Evolutionary conservation across 2,329 filamentous ascomycete genomes (phyloP), one percentile per base, ranked within the genome.

Genomic region (Talaromyces verruculosus): DNA sequence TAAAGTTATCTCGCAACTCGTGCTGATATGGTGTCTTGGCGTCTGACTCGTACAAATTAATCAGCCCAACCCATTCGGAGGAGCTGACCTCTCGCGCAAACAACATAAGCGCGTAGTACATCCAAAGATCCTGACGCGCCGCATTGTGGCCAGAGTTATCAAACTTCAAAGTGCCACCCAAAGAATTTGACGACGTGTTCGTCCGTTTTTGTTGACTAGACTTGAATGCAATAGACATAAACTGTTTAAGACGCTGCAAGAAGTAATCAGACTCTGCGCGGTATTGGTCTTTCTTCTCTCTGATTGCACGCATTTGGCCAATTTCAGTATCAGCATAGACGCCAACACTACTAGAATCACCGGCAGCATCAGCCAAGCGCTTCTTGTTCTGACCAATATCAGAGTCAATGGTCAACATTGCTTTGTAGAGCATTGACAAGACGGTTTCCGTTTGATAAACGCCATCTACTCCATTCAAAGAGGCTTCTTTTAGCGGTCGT

Each of bases 261-360:
- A 98, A 97, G 63, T 86, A 80, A 25, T 84, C 81, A 70, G 89
- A 92, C 75, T 96, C 91, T 15, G 88, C 84, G 65, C 89, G 83
- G 73, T 97, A 99, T 75, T 92, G 89, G 69, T 96, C 91, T 77
- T 93, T 95, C 85, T 97, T 97, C 77, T 98, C 93, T 71, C 93
- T 91, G 30, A 99, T 87, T 47, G 96, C 93, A 64, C 91, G 89
- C 94, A 99, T 98, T 71, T 92, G 90, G 39, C 91, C 84, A 60
- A 89, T 80, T 68, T 88, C 92, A 68, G 90, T 92, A 72, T 92
- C 91, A 61, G 86, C 89, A 71, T 91, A 88, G 13, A 90, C 86
- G 4, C 84, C 79, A 63, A 82, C 72, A 55, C 77, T 79, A 60
- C 75, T 72, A 66, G 73, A 71, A 15, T 74, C 74, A 39, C 76